Conservation (phyloP, 352 stramenopile species). For the Sclerospora graminicola region DNA sequence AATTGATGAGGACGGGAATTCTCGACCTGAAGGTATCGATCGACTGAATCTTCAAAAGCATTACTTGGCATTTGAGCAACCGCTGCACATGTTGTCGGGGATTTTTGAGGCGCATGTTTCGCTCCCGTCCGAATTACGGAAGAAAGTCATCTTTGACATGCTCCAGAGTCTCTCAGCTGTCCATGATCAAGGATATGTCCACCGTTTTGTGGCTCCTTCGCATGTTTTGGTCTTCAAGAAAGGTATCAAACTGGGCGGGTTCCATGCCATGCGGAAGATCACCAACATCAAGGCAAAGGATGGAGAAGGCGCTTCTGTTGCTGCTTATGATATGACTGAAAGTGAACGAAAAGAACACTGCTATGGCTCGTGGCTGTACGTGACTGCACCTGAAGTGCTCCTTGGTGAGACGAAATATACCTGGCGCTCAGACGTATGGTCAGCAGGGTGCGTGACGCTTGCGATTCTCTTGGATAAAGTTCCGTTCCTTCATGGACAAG, state of each 20-base stretch:
- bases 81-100: slow-evolving; percentile 63
- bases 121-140: slow-evolving; percentile 37
- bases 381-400: slow-evolving; percentile 61
- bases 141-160: slow-evolving; percentile 67
- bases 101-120: slow-evolving; percentile 52
- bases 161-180: slow-evolving; percentile 44
- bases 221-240: slow-evolving; percentile 69
- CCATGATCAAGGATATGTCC: slow-evolving; percentile 64
- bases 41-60: slow-evolving; percentile 34
- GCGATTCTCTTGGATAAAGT: slow-evolving; percentile 55
- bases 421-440: slow-evolving; percentile 71
- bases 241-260: slow-evolving; percentile 56
- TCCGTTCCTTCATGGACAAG: slow-evolving; percentile 50
- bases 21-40: slow-evolving; percentile 21
- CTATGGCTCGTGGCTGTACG: slow-evolving; percentile 50
- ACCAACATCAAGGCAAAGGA: slow-evolving; percentile 25
- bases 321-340: slow-evolving; percentile 58
- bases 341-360: slow-evolving; percentile 69
- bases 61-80: slow-evolving; percentile 74
- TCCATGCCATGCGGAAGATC: slow-evolving; percentile 53
- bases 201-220: slow-evolving; percentile 59
- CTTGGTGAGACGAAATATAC: slow-evolving; percentile 60
- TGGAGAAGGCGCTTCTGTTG: slow-evolving; percentile 12
- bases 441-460: slow-evolving; percentile 50
- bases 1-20: slow-evolving; percentile 25